phyloP scores from a whole-genome alignment of 139 green algal species.

The Chlamydomonas sp. region DNA sequence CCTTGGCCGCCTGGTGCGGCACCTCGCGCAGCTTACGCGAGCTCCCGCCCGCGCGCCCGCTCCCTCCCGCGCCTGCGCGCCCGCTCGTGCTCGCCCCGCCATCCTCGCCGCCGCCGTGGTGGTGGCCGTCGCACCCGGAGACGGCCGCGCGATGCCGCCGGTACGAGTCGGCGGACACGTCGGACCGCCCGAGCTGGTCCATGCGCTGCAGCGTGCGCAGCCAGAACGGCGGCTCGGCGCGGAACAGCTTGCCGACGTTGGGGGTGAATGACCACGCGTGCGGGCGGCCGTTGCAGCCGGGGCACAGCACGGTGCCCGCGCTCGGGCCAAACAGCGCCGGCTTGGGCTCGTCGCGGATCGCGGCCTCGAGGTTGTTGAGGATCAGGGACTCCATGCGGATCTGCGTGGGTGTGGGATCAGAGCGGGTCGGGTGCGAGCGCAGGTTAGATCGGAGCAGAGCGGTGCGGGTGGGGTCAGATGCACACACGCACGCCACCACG shows the following conservation, averaged over 20 bases:
- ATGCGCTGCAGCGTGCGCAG: conserved; percentile 20
- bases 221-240: conserved; percentile 31
- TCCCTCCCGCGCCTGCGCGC: no score
- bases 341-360: conserved; percentile 36
- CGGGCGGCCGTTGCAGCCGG: conserved; percentile 24
- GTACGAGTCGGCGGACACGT: neutral
- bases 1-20: conserved; percentile 1
- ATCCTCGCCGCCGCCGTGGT: neutral
- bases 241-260: conserved; percentile 39
- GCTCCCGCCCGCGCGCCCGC: no score
- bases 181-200: conserved; percentile 7
- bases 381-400: conserved; percentile 35
- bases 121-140: no score
- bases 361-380: conserved; percentile 45
- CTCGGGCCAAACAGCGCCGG: conserved; percentile 32
- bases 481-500: no score
- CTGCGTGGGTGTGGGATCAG: conserved; percentile 11
- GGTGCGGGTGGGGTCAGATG: no score
- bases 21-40: neutral
- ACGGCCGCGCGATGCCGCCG: no score
- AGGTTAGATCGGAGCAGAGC: no score
- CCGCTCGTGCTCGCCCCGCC: neutral
- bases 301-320: conserved; percentile 41
- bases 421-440: no score
- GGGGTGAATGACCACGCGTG: conserved; percentile 26